Percentiles rank a stretch among this genome's conserved stretches.
These are phyloP conservation scores for Erysimum cheiri DNA, from an alignment of 441 rosid species.

Conservation along the genomic window DNA sequence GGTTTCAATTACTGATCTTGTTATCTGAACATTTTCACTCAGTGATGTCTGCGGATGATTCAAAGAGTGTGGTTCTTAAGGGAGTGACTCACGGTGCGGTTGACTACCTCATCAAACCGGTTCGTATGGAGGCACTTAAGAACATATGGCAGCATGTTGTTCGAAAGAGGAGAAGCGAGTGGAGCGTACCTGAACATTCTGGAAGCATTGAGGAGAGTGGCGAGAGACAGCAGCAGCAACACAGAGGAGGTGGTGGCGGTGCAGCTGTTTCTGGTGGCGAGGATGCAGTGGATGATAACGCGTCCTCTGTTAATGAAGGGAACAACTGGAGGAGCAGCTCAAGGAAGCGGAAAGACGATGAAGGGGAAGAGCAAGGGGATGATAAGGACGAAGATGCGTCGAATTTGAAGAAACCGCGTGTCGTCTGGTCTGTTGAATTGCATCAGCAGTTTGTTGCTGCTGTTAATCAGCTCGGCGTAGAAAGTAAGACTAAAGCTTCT, in stretches of 20 bases:
- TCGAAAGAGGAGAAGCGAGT: conserved; percentile 70
- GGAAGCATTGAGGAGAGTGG: conserved; percentile 80
- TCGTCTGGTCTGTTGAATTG: conserved; percentile 97
- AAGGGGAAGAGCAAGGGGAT: conserved; percentile 71
- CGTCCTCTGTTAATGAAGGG: conserved; percentile 83
- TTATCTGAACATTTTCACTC: not conserved
- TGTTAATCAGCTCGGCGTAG: conserved; percentile 93
- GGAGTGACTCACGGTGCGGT: conserved; percentile 97
- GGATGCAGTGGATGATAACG: conserved; percentile 53
- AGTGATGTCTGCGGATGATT: conserved; percentile 99
- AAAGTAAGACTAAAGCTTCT: conserved; percentile 60
- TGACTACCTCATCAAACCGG: conserved; percentile 89
- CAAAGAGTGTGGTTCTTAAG: conserved; percentile 83
- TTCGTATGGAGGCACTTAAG: conserved; percentile 87
- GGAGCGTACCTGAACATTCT: conserved; percentile 87
- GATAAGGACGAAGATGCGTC: conserved; percentile 86
- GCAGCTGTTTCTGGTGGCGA: conserved; percentile 48
- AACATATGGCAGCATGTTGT: conserved; percentile 98
- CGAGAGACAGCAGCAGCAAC: conserved; percentile 49
- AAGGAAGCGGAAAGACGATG: conserved; percentile 82
- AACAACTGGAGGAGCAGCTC: conserved; percentile 71
- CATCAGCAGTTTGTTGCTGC: conserved; percentile 96
- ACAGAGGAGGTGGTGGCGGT: conserved; percentile 53
- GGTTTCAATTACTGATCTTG: conserved; percentile 9
- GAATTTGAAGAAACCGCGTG: conserved; percentile 88